phyloP scores from a whole-genome alignment of 2,329 filamentous ascomycete genomes.

The Verticillium nubilum region DNA sequence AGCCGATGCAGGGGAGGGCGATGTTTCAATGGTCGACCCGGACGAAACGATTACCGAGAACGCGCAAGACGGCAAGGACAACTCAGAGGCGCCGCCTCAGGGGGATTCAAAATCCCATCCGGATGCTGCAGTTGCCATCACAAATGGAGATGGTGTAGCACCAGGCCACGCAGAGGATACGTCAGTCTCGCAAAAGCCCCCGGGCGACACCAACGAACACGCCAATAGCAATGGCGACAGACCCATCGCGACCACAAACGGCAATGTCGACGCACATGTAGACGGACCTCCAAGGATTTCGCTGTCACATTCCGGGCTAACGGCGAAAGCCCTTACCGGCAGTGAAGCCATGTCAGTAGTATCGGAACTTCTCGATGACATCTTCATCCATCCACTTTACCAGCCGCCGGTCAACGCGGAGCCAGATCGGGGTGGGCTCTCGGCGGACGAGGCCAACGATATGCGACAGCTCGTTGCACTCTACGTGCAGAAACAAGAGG shows the following conservation, averaged over 20 bases:
- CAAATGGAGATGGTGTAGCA: not conserved
- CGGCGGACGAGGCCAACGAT: conserved; percentile 70
- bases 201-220: not conserved
- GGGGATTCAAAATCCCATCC: conserved; percentile 11
- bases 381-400: conserved; percentile 72
- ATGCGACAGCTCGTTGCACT: conserved; percentile 67
- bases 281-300: not conserved
- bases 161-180: not conserved
- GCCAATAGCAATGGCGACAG: not conserved
- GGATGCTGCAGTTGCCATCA: not conserved
- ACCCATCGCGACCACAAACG: not conserved
- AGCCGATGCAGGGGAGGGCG: conserved; percentile 9
- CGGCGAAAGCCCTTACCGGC: conserved; percentile 4
- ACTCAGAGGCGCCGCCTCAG: conserved; percentile 3
- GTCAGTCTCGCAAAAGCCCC: conserved; percentile 9
- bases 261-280: not conserved
- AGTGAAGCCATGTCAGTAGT: conserved; percentile 7
- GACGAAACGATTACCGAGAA: conserved; percentile 2
- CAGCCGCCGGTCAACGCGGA: conserved; percentile 55
- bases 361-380: conserved; percentile 29
- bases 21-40: conserved; percentile 16
- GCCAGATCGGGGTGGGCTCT: conserved; percentile 67
- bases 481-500: conserved; percentile 82
- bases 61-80: not conserved
- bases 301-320: not conserved